Base-by-base conservation (phyloP, 306 rosid genomes). In the Corylus avellana region DNA sequence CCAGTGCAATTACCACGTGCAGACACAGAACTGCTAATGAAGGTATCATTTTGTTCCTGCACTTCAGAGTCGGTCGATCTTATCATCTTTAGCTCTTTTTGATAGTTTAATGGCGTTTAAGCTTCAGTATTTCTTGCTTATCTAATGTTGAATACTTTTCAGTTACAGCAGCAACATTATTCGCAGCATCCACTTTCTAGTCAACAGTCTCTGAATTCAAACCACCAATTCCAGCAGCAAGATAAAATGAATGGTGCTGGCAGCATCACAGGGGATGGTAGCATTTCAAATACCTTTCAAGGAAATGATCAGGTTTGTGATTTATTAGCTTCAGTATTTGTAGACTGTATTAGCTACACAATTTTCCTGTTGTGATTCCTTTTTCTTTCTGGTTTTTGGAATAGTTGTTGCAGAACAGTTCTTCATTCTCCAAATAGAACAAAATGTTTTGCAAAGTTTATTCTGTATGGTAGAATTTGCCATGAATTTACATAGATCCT, bases 221-320 rank as follows among this genome's bases (percentile, higher is more conserved):
- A 70, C 76, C 82, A 79, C 27, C 82, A 76, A 75, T 87, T 78
- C 55, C 90, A 79, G 87, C 89, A 68, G 81, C 87, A 80, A 79
- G 93, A 77, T 70, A 89, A 86, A 80, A 48, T 83, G 29, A 69
- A 72, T 75, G 87, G 86, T 74, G 46, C 87, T 48, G 83, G 87
- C 57, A 78, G 79, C 73, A 22, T 80, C 18, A 58, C 77, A 17
- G 78, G 67, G 35, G 88, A 86, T 75, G 86, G 88, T 66, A 72
- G 75, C 80, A 76, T 82, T 62, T 77, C 91, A 70, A 85, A 73
- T 62, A 78, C 79, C 56, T 83, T 89, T 76, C 90, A 83, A 79
- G 89, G 86, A 86, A 84, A 84, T 78, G 89, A 85, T 48, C 93
- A 89, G 96, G 96, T 91, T 80, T 64, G 80, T 70, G 77, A 68